Base-by-base conservation (phyloP, 768 basidiomycete species). In the Tephrocybe sp. region DNA sequence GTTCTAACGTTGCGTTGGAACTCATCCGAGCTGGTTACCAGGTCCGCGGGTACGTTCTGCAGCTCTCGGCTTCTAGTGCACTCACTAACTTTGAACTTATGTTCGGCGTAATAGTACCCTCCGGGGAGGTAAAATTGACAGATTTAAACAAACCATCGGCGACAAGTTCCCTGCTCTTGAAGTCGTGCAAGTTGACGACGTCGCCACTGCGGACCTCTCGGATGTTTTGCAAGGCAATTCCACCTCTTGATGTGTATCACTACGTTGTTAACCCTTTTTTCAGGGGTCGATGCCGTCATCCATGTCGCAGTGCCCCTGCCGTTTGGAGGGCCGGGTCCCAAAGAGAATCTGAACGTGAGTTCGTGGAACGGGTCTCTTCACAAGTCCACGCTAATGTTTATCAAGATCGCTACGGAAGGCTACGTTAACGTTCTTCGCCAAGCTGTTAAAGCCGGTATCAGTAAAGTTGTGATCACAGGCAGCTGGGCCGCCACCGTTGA, bases 171-270 rank as follows among this genome's bases (percentile, higher is more conserved):
- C 55, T 32, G 28, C 43, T 7, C 49, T 65, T 36, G 61, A 64
- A 40, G 51, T 63, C 5, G 55, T 62, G 2, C 25, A 41, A 19
- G 52, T 65, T 21, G 36, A 54, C 24, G 61, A 65, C 47, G 47
- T 65, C 27, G 43, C 45, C 11, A 49, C 49, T 6, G 60, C 53
- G n/a, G 54, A 63, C 24, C 75, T 79, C 52, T 71, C 76, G 45
- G 73, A 76, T 28, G 74, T 68, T 5, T 67, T 78, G 56, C 69
- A 73, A 58, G 76, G 72, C 18, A 35, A 21, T 7, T 32, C 24
- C 18, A 12, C 11, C 5, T 13, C 4, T 39, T 13, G 11, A 18
- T 30, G 24, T 32, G n/a, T 18, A 16, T 12, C 11, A 26, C 36
- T 36, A 6, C 15, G 4, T 19, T 38, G 6, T 22, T 18, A 25